Evolutionary conservation across 1,284 basidiomycete genomes (phyloP), one percentile per base, ranked within the genome.

Genomic region (Moesziomyces aphidis): DNA sequence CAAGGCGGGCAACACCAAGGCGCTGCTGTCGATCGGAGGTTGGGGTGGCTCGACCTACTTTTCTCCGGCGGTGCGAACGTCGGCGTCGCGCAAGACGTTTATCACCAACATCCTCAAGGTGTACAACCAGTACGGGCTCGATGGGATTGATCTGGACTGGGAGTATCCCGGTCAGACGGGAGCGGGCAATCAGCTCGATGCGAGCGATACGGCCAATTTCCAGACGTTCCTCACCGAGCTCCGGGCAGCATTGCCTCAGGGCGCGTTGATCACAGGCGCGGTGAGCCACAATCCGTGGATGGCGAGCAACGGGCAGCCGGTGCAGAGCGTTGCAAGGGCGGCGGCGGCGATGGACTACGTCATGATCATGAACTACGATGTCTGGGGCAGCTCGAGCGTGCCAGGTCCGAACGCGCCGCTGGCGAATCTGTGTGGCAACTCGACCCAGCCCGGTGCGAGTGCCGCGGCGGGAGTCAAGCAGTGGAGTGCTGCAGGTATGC

Each of bases 61-160:
- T 52, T 68, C 61, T 17, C 65, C 70, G 4, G 72, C 79, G 1
- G 76, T 78, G 0, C 58, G 60, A n/a, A 73, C 66, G 17, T 50
- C 53, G 15, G 15, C 67, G 1, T 54, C 69, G 6, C 62, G 77
- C 6, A 11, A 61, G 4, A 64, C 59, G 6, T 80, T 80, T 39
- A 61, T 78, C 55, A 13, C 13, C 7, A 73, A 65, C 56, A 66
- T 80, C 34, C 79, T 81, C 2, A 86, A 86, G 24, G 79, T 82
- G 4, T 84, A 89, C 56, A 87, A 85, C 58, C 53, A 87, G 51
- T 88, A 87, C 71, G 80, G 85, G 17, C 79, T 90, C 17, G 87
- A 90, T 65, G 89, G 89, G 22, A 82, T 90, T 43, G 89, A 90
- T 59, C 85, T 90, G 21, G 89, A 90, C 77, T 90, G 88, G 69